Evolutionary conservation across 2,329 filamentous ascomycete genomes (phyloP).

Genomic region (Cryphonectria japonica): DNA sequence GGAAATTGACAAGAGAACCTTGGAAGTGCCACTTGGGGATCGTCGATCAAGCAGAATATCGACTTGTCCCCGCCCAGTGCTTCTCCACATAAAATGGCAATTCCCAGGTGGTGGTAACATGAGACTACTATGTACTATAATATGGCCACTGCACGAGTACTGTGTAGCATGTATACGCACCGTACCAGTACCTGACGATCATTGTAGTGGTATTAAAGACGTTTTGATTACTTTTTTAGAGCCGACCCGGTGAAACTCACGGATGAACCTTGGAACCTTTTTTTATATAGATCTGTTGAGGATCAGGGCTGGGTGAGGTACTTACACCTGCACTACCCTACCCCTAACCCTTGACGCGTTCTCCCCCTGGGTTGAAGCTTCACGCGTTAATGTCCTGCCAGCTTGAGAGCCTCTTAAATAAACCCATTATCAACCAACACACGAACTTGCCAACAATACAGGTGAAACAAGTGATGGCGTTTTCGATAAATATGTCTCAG

Average conservation of each 20-base stretch:
- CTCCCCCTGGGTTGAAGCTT: background rate
- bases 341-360: conserved; percentile 12
- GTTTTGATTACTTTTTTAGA: too few relatives aligned
- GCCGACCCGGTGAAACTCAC: too few relatives aligned
- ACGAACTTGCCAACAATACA: background rate
- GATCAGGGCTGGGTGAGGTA: too few relatives aligned
- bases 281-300: background rate
- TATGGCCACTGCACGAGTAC: too few relatives aligned
- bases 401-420: background rate
- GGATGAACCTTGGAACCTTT: background rate
- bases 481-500: conserved; percentile 32
- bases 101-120: too few relatives aligned
- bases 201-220: too few relatives aligned
- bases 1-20: background rate
- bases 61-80: background rate
- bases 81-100: background rate
- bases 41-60: background rate
- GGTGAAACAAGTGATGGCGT: background rate
- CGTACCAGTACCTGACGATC: too few relatives aligned
- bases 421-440: background rate
- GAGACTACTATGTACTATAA: too few relatives aligned
- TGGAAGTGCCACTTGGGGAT: background rate
- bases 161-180: too few relatives aligned
- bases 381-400: background rate
- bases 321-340: too few relatives aligned